Base-by-base conservation (phyloP, 2,329 filamentous ascomycete species). In the Domatiomyces catenatus region DNA sequence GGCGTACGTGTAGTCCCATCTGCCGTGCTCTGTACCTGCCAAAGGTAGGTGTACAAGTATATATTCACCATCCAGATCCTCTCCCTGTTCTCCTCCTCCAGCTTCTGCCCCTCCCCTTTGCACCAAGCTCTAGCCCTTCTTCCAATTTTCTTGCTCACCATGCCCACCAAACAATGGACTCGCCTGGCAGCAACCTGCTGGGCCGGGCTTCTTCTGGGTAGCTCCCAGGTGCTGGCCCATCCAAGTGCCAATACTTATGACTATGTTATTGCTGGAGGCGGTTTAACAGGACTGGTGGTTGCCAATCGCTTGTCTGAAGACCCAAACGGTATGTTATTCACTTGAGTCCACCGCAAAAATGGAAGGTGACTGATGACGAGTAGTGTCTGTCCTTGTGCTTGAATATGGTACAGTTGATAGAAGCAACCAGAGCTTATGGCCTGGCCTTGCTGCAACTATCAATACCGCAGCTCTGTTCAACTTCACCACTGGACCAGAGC, bases 231-330 rank as follows among this genome's bases (percentile, higher is more conserved):
- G 43, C 18, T 45, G 47, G 10, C 47, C n/a, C 2, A 8, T 8
- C 7, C 18, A 10, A 15, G 5, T 2, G 5, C 43, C 5, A 8
- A 19, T 2, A 6, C 8, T 5, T 61, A 54, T 36, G 62, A 64
- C 54, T 65, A 65, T 53, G 50, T 65, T 19, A 59, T 65, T 45
- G 61, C 59, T 18, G 63, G 63, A 8, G 61, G 63, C 45, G 62
- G 63, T 20, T 20, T 61, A 46, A 56, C 61, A 2, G 63, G 62
- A 18, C 52, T 65, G 2, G 61, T 60, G 1, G 49, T 60, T 22
- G 59, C 63, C 8, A 57, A 53, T 24, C 52, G 55, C 7, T 56
- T 64, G 12, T 54, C 56, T 1, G 60, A 62, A 47, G 53, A 53
- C 42, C 15, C 22, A 26, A 46, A 36, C 20, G 42, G 47, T 46